Evolutionary conservation across 345 rosid species (phyloP).

Genomic region (Eucalyptus rudis): DNA sequence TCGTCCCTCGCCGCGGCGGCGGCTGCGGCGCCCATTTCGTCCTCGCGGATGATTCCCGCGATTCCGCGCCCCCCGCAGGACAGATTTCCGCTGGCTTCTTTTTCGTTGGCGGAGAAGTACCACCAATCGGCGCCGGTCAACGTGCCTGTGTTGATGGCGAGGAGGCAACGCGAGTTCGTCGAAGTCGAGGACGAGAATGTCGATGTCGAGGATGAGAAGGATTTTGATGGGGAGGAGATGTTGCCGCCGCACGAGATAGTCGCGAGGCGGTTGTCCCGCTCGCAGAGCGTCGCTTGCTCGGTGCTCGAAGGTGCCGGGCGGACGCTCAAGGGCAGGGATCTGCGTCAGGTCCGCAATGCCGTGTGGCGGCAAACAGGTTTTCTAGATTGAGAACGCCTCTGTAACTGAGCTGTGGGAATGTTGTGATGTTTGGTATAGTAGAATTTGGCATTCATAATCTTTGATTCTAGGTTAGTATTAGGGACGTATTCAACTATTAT

Average conservation of each 20-base stretch:
- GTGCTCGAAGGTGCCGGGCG: constrained; percentile 88
- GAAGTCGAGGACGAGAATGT: constrained; percentile 18
- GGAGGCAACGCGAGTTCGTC: constrained; percentile 27
- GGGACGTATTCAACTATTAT: background rate
- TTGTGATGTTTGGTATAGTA: background rate
- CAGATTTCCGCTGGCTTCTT: constrained; percentile 11
- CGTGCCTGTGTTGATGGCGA: constrained; percentile 41
- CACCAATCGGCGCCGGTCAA: constrained; percentile 77
- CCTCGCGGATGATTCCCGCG: constrained; percentile 45
- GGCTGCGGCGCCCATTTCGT: constrained; percentile 13
- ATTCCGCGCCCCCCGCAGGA: constrained; percentile 68
- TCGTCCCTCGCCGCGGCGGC: background rate
- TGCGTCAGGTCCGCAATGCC: constrained; percentile 73
- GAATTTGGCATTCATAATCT: background rate
- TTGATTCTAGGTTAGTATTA: background rate
- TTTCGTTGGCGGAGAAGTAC: constrained; percentile 7
- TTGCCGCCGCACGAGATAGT: constrained; percentile 92
- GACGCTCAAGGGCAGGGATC: constrained; percentile 89
- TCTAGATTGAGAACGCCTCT: constrained; percentile 37
- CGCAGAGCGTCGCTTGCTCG: constrained; percentile 45
- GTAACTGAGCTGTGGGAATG: background rate
- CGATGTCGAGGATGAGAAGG: constrained; percentile 27
- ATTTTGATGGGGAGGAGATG: constrained; percentile 24
- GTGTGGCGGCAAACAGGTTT: constrained; percentile 73
- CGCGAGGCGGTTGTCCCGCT: constrained; percentile 46